These are phyloP conservation scores for Cladorrhinum sp. DNA, from an alignment of 2,329 filamentous ascomycete species.

Conservation along the genomic window DNA sequence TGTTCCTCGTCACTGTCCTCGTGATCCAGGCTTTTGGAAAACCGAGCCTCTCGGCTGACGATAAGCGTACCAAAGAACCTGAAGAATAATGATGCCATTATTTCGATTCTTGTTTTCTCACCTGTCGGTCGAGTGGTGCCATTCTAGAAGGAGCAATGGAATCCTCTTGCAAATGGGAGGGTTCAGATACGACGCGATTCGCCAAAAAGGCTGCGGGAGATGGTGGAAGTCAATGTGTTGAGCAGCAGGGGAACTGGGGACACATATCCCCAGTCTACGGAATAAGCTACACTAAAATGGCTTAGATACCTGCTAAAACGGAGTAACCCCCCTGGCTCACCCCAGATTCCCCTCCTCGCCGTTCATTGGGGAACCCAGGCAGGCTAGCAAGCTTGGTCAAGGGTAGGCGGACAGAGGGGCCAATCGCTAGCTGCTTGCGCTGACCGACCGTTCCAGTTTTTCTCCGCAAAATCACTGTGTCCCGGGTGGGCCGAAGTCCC, in stretches of 20 bases:
- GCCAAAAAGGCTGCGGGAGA: background rate
- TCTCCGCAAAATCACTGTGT: conserved; percentile 20
- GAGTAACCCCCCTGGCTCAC: conserved; percentile 19
- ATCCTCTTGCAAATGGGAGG: background rate
- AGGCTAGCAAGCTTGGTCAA: conserved; percentile 8
- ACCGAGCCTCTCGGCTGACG: conserved; percentile 4
- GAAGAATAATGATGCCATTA: conserved; percentile 2
- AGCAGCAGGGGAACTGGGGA: background rate
- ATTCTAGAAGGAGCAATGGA: background rate
- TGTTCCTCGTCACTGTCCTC: background rate
- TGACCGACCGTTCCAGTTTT: conserved; percentile 23
- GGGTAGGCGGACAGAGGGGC: conserved; percentile 5
- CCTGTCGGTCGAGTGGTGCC: background rate
- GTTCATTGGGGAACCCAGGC: conserved; percentile 15
- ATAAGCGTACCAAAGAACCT: conserved; percentile 7
- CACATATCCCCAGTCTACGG: background rate
- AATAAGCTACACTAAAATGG: background rate
- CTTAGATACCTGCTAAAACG: conserved; percentile 2
- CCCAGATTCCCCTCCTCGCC: conserved; percentile 22
- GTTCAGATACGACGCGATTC: background rate
- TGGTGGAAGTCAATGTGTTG: background rate
- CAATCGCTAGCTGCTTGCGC: conserved; percentile 18
- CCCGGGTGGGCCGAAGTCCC: conserved; percentile 6
- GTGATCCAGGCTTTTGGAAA: background rate
- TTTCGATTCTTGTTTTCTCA: background rate